Conservation (phyloP, 176 grass and related monocot genomes). For the Carex myosuroides region DNA sequence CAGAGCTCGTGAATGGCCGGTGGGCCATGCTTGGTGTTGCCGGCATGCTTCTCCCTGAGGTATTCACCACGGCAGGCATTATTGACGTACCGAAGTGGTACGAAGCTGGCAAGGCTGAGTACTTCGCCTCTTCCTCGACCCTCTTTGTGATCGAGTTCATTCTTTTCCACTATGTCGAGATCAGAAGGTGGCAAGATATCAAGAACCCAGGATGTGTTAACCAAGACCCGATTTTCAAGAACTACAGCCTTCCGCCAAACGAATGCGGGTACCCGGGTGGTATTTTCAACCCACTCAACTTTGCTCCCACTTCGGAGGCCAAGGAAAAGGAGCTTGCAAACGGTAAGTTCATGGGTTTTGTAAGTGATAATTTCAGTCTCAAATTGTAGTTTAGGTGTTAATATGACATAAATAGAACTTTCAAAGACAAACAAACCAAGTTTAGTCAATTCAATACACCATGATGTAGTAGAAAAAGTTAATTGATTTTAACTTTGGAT, state of each 20-base stretch:
- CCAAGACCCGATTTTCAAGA: conserved; percentile 91
- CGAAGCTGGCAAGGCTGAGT: conserved; percentile 71
- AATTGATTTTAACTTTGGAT: not conserved
- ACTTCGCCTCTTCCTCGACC: conserved; percentile 76
- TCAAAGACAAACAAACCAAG: not conserved
- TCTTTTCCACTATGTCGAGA: conserved; percentile 81
- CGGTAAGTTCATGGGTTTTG: conserved; percentile 12
- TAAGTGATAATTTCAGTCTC: not conserved
- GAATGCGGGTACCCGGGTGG: conserved; percentile 51
- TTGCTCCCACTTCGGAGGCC: conserved; percentile 50
- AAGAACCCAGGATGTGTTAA: conserved; percentile 71
- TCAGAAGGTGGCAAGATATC: conserved; percentile 84
- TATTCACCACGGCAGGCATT: conserved; percentile 58
- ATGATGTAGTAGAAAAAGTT: not conserved
- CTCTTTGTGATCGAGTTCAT: conserved; percentile 84
- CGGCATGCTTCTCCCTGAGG: conserved; percentile 82
- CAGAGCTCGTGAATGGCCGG: conserved; percentile 74
- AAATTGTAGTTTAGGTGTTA: not conserved
- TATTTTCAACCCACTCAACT: conserved; percentile 79
- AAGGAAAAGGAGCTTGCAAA: conserved; percentile 86
- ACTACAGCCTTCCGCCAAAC: conserved; percentile 56
- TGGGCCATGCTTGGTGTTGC: conserved; percentile 92
- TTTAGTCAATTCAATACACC: not conserved
- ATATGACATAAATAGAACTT: not conserved
- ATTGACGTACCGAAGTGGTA: conserved; percentile 69